Conservation (phyloP, 129 eudicot species). For the Saussurea involucrata region DNA sequence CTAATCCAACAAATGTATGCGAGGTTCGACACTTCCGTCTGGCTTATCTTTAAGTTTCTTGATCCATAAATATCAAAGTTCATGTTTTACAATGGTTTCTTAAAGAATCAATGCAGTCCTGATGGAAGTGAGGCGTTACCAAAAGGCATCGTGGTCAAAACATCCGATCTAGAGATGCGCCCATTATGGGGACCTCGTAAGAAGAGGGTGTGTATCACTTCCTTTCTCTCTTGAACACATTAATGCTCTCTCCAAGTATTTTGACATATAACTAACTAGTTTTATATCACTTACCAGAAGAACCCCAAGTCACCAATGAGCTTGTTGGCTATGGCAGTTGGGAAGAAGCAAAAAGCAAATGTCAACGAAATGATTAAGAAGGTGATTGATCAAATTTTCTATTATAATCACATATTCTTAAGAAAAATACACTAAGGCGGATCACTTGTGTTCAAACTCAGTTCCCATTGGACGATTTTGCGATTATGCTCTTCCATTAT, state of each 20-base stretch:
- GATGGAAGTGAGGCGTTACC: constrained; percentile 82
- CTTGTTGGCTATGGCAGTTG: constrained; percentile 91
- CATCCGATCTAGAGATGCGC: constrained; percentile 76
- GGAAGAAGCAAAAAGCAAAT: constrained; percentile 73
- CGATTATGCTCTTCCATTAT: constrained; percentile 82
- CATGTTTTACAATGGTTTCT: neutral
- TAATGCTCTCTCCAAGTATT: neutral
- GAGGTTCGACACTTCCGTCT: constrained; percentile 44
- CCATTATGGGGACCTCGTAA: constrained; percentile 66
- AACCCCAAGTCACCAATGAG: constrained; percentile 54
- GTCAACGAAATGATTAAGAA: constrained; percentile 74
- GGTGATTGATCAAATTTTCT: constrained; percentile 37
- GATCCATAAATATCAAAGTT: neutral
- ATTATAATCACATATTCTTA: neutral
- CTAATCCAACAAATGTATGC: constrained; percentile 34
- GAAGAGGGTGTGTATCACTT: constrained; percentile 35
- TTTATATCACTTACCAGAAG: constrained; percentile 24
- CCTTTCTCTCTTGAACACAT: neutral
- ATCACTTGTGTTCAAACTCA: constrained; percentile 26
- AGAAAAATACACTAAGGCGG: neutral
- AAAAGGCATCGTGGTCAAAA: constrained; percentile 59
- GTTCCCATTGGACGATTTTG: constrained; percentile 63
- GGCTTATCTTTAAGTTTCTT: neutral
- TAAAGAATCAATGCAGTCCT: constrained; percentile 51
- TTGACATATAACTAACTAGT: constrained; percentile 10